Conservation (phyloP, 306 rosid genomes). For the Oemleria cerasiformis region DNA sequence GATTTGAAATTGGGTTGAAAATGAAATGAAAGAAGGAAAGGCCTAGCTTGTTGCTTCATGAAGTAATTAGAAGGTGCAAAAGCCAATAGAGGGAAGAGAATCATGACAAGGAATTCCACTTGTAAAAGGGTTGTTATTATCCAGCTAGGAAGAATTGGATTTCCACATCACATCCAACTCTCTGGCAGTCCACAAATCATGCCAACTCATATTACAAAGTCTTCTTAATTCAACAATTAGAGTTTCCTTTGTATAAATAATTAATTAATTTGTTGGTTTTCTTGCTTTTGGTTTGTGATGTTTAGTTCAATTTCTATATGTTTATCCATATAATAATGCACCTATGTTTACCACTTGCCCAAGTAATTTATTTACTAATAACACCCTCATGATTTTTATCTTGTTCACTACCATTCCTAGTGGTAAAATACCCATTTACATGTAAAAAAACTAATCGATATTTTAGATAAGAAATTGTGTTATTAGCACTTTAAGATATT, state of each 20-base stretch:
- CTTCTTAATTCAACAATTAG: neutral
- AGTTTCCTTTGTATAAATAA: too few species aligned
- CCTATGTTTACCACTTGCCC: neutral
- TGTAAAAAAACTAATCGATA: too few species aligned
- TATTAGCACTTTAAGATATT: too few species aligned
- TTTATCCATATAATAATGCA: neutral
- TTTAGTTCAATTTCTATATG: neutral
- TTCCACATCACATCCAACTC: constrained; percentile 17
- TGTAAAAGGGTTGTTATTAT: neutral
- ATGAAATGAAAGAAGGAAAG: too few species aligned
- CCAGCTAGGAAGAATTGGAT: neutral
- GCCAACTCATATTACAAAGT: neutral
- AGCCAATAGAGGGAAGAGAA: neutral
- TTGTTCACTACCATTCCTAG: too few species aligned
- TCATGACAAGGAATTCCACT: constrained; percentile 4
- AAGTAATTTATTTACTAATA: neutral
- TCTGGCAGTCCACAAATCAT: neutral
- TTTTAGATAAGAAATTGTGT: too few species aligned
- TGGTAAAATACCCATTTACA: too few species aligned
- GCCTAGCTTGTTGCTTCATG: too few species aligned
- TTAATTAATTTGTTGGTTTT: neutral
- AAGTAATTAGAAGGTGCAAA: too few species aligned
- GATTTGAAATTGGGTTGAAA: too few species aligned
- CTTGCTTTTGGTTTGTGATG: neutral
- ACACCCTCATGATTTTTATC: too few species aligned